Percentiles rank a stretch among this genome's conserved stretches.
These are phyloP conservation scores for Macrolepiota fuliginosa DNA, from an alignment of 768 basidiomycete genomes.

Conservation along the genomic window DNA sequence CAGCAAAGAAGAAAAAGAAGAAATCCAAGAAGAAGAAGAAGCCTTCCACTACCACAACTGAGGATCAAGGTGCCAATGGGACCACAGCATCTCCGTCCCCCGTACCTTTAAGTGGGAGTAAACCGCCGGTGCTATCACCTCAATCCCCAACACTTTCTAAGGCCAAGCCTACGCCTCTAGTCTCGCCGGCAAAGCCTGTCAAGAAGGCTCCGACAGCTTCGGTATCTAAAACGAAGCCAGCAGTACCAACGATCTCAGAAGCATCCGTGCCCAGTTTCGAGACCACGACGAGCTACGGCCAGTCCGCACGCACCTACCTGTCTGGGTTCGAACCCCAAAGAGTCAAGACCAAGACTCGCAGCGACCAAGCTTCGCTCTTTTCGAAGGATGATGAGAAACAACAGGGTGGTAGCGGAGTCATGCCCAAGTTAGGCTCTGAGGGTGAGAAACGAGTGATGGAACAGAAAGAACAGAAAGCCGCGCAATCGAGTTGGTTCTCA, in stretches of 20 bases:
- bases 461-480: conserved; percentile 36
- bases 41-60: conserved; percentile 38
- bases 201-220: conserved; percentile 14
- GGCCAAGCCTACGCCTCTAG: neutral
- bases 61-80: conserved; percentile 18
- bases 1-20: conserved; percentile 60
- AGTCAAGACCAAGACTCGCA: conserved; percentile 69
- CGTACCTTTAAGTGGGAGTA: conserved; percentile 15
- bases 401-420: conserved; percentile 36
- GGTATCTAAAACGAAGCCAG: conserved; percentile 15
- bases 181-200: conserved; percentile 18
- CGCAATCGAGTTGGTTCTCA: conserved; percentile 54
- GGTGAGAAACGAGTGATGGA: conserved; percentile 28
- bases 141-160: conserved; percentile 15
- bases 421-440: conserved; percentile 44
- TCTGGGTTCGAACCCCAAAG: conserved; percentile 48
- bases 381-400: conserved; percentile 39
- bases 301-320: conserved; percentile 71
- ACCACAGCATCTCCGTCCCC: conserved; percentile 19
- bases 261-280: conserved; percentile 36
- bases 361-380: conserved; percentile 53
- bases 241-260: conserved; percentile 30
- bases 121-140: neutral
- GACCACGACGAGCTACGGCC: conserved; percentile 47
- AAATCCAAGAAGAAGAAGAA: conserved; percentile 79